These are phyloP conservation scores for Heterotrichella gracilis DNA, from an alignment of 352 stramenopile genomes.

Conservation along the genomic window DNA sequence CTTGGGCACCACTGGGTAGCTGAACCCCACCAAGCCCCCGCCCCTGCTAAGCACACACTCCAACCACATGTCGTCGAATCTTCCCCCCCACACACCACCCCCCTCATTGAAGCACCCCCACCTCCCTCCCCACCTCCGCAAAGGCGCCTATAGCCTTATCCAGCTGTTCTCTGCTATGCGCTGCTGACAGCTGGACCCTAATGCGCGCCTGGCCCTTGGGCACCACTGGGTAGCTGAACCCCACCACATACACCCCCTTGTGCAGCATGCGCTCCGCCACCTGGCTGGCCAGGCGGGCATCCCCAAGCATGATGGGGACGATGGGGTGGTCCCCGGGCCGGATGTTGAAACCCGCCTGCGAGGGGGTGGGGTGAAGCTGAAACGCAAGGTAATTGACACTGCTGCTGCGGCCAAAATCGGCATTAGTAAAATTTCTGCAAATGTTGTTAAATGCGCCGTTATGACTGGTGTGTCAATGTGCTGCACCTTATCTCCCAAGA, in stretches of 20 bases:
- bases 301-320: slow-evolving; percentile 42
- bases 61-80: too few relatives aligned
- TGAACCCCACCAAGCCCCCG: too few relatives aligned
- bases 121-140: slow-evolving; percentile 42
- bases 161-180: slow-evolving; percentile 51
- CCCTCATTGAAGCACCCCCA: slow-evolving; percentile 17
- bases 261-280: slow-evolving; percentile 56
- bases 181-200: slow-evolving; percentile 49
- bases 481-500: too few relatives aligned
- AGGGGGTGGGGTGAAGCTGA: too few relatives aligned
- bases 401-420: too few relatives aligned
- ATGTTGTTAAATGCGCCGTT: too few relatives aligned
- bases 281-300: slow-evolving; percentile 43
- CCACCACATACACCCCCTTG: slow-evolving; percentile 59
- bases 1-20: slow-evolving; percentile 56
- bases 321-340: slow-evolving; percentile 19
- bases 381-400: too few relatives aligned
- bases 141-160: slow-evolving; percentile 54
- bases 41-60: too few relatives aligned
- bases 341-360: too few relatives aligned
- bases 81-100: not conserved
- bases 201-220: slow-evolving; percentile 55
- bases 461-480: too few relatives aligned
- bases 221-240: slow-evolving; percentile 62
- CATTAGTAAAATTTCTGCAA: too few relatives aligned